Percentiles rank a stretch among this genome's conserved stretches.
These are phyloP conservation scores for Sideroxylon spinosum DNA, from an alignment of 179 eudicot species.

Conservation along the genomic window DNA sequence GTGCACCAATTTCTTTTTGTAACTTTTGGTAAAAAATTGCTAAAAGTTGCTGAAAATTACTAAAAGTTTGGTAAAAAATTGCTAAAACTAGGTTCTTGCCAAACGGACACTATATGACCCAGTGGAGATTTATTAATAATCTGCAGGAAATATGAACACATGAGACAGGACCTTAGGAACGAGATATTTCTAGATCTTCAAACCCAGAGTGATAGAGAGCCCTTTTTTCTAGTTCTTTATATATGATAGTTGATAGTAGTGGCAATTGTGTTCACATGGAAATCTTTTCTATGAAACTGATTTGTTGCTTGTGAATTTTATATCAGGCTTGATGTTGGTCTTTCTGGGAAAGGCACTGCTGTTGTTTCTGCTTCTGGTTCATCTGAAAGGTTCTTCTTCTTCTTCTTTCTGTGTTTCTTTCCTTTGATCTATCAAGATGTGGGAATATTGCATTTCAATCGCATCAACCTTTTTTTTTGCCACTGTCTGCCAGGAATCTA, in stretches of 20 bases:
- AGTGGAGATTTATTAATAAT: not conserved
- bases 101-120: no score
- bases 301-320: slow-evolving; percentile 16
- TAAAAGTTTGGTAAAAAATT: no score
- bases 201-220: not conserved
- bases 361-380: slow-evolving; percentile 51
- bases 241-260: not conserved
- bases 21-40: no score
- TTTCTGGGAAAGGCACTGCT: slow-evolving; percentile 52
- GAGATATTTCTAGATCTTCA: not conserved
- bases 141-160: not conserved
- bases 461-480: slow-evolving; percentile 8
- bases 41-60: no score
- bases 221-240: not conserved
- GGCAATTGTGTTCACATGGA: not conserved
- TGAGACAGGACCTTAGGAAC: not conserved
- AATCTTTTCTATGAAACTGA: not conserved
- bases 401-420: not conserved
- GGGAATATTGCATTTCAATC: no score
- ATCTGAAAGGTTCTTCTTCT: slow-evolving; percentile 55
- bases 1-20: no score
- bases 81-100: no score
- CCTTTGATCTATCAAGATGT: no score
- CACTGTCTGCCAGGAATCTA: slow-evolving; percentile 41
- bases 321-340: slow-evolving; percentile 62